phyloP scores from a whole-genome alignment of 345 rosid species.

The Eucalyptus microcorys region DNA sequence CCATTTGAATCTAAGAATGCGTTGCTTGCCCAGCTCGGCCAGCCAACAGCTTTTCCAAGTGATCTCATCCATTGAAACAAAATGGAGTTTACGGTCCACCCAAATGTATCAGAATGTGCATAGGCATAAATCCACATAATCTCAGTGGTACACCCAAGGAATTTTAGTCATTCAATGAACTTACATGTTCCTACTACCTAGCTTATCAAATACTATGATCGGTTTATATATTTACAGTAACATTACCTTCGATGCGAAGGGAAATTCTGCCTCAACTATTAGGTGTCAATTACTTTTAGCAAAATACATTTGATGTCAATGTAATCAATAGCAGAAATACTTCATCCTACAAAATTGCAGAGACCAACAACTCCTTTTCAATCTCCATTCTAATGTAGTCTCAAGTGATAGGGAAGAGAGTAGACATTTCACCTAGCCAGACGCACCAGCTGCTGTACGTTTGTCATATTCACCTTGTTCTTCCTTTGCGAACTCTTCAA shows the following conservation, averaged over 20 bases:
- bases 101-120: neutral
- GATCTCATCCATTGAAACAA: neutral
- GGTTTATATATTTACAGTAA: neutral
- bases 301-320: neutral
- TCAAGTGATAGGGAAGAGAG: neutral
- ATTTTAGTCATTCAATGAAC: neutral
- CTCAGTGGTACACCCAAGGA: neutral
- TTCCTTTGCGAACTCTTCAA: slow-evolving; percentile 88
- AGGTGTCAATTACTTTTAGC: neutral
- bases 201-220: neutral
- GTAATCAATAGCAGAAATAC: neutral
- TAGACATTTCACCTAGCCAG: slow-evolving; percentile 8
- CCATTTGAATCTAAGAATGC: neutral
- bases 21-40: neutral
- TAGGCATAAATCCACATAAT: neutral
- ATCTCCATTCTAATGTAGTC: neutral
- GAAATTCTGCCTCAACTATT: neutral
- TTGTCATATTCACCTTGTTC: slow-evolving; percentile 67
- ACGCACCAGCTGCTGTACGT: slow-evolving; percentile 71
- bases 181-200: neutral
- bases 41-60: neutral
- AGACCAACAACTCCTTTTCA: neutral
- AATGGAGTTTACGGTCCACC: neutral
- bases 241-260: neutral
- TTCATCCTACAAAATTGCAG: neutral